These are phyloP conservation scores for Tephrocybe sp. DNA, from an alignment of 768 basidiomycete species.

Conservation along the genomic window DNA sequence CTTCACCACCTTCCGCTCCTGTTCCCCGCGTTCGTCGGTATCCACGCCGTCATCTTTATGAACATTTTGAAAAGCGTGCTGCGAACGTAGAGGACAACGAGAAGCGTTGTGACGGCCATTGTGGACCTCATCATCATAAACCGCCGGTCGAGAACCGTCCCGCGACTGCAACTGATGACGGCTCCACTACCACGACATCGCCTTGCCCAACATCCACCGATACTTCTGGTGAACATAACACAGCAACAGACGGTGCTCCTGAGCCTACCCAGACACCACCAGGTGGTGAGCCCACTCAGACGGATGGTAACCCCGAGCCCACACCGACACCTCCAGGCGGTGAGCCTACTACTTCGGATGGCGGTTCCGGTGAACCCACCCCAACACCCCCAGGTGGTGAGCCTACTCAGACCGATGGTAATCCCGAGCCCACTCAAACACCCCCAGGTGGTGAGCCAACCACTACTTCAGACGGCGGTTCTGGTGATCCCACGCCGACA, in stretches of 20 bases:
- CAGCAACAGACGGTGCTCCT: neutral
- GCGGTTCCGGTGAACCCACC: neutral
- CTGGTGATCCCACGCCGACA: neutral
- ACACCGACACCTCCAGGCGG: neutral
- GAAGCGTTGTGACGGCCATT: conserved; percentile 9
- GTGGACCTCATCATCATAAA: neutral
- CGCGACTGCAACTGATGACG: neutral
- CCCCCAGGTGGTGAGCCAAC: neutral
- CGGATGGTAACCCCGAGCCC: neutral
- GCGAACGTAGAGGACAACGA: neutral
- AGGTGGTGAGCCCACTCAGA: neutral
- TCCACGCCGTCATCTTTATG: conserved; percentile 18
- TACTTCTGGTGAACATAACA: neutral
- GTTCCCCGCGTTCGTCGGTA: conserved; percentile 11
- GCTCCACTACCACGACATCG: neutral
- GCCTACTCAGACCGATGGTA: neutral
- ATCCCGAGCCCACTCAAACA: neutral
- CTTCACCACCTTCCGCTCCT: neutral
- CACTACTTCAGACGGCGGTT: neutral
- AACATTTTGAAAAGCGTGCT: conserved; percentile 29
- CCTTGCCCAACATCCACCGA: neutral
- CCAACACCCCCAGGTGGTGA: too few relatives aligned
- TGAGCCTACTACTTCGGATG: neutral
- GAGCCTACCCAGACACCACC: neutral
- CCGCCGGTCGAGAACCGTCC: too few relatives aligned